Conservation (phyloP, 495 filamentous ascomycete genomes). For the Niebla homalea region DNA sequence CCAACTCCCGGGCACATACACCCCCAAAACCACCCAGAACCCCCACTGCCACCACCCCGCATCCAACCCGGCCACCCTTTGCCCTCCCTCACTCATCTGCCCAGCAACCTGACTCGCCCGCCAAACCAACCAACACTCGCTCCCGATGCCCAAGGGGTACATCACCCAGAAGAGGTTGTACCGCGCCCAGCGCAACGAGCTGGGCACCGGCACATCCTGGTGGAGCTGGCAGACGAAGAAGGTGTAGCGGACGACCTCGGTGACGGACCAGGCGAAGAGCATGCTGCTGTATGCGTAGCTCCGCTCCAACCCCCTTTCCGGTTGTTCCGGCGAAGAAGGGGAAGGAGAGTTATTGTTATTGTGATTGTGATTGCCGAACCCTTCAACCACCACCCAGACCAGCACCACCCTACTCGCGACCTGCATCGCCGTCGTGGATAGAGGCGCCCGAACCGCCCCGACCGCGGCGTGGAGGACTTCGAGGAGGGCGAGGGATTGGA, state of each 20-base stretch:
- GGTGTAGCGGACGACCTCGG: constrained; percentile 78
- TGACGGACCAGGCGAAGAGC: constrained; percentile 71
- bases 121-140: constrained; percentile 69
- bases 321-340: too few relatives aligned
- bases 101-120: constrained; percentile 46
- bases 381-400: constrained; percentile 40
- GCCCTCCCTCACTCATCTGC: neutral
- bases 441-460: constrained; percentile 43
- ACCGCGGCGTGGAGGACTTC: constrained; percentile 56
- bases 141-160: constrained; percentile 80
- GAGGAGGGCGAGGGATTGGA: constrained; percentile 68
- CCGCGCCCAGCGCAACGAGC: constrained; percentile 63
- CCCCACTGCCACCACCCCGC: constrained; percentile 19
- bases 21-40: constrained; percentile 50
- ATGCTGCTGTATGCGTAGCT: constrained; percentile 42
- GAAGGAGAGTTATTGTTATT: constrained; percentile 12
- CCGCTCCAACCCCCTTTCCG: too few relatives aligned
- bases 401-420: constrained; percentile 71
- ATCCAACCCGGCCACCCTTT: constrained; percentile 25
- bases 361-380: too few relatives aligned
- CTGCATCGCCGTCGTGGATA: constrained; percentile 80
- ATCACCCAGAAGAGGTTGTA: constrained; percentile 90
- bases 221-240: constrained; percentile 67
- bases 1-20: constrained; percentile 79
- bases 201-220: constrained; percentile 40